Evolutionary conservation across 495 filamentous ascomycete genomes (phyloP).

Genomic region (Penicillium paxilli): DNA sequence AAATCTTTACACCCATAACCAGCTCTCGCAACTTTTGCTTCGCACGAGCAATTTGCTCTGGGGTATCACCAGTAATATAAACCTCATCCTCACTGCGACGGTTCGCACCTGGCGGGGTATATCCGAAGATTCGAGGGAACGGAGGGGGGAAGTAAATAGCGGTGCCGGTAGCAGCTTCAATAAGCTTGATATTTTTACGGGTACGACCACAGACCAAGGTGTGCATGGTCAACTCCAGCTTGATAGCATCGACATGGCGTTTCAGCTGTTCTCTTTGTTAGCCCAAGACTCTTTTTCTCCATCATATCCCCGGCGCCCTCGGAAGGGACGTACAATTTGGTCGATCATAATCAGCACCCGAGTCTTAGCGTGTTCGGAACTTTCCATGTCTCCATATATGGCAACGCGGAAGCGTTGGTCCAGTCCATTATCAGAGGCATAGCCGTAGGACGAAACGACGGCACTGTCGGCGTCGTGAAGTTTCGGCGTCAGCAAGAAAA

Average conservation of each 20-base stretch:
- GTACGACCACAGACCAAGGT: conserved; percentile 87
- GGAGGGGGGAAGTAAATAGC: conserved; percentile 97
- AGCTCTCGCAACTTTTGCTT: conserved; percentile 87
- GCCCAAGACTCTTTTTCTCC: conserved; percentile 4
- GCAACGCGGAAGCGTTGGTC: conserved; percentile 86
- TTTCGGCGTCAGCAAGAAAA: conserved; percentile 89
- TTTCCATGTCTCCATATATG: conserved; percentile 94
- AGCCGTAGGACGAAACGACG: conserved; percentile 61
- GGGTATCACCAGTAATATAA: conserved; percentile 85
- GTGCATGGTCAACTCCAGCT: conserved; percentile 84
- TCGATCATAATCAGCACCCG: conserved; percentile 96
- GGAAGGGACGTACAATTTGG: conserved; percentile 70
- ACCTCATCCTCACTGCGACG: conserved; percentile 84
- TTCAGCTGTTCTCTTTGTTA: conserved; percentile 66
- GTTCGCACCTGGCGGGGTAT: conserved; percentile 74
- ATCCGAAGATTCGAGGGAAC: conserved; percentile 86
- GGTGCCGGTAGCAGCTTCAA: conserved; percentile 89
- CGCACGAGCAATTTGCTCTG: conserved; percentile 76
- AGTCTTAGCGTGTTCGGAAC: conserved; percentile 94
- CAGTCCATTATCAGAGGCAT: conserved; percentile 61
- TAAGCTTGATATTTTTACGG: conserved; percentile 93
- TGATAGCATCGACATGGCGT: conserved; percentile 77
- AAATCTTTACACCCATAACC: conserved; percentile 75
- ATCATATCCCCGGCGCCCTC: neutral
- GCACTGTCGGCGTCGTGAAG: conserved; percentile 53